Evolutionary conservation across 192 early-diverging fungal species (phyloP), one percentile per base, ranked within the genome.

Genomic region (Umbelopsis vinacea): DNA sequence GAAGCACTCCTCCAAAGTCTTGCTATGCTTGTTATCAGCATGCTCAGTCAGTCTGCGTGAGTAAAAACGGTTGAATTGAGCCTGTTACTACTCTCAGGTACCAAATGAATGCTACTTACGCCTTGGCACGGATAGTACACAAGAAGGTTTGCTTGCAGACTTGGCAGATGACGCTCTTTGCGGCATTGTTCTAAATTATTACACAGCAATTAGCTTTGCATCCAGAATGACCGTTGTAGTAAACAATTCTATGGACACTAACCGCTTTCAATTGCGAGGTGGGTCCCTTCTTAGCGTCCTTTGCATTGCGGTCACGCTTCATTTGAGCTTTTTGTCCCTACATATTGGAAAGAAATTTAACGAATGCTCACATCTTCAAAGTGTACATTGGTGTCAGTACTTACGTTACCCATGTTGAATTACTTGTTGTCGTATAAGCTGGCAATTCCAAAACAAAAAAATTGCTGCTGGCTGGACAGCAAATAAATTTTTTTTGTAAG

Each of bases 81-180:
- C 17, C 17, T 29, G 6, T 24, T 3, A 10, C 54, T 4, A 40
- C 0, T 22, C 57, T 70, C 46, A 74, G 33, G 23, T 22, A 46
- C 35, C 40, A 69, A 8, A 19, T 43, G 6, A 43, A 43, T 12
- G 26, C 22, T 52, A 86, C 85, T 82, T 85, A 84, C 86, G 87
- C 86, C 80, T 91, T 90, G 66, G 86, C 76, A 47, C 91, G 82
- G 68, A 89, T 82, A 11, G 93, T 96, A 81, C 92, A 89, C 57
- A 96, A 78, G 81, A 96, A 96, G 19, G 91, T 91, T 73, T 90
- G 89, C 46, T 86, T 78, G 86, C 95, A 96, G 15, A 89, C 83
- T 60, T 84, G 74, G 84, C 95, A 96, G 38, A 91, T 83, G 71
- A 92, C 87, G 73, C 75, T 93, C 81, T 91, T 94, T 35, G 95